Percentiles rank a stretch among this genome's conserved stretches.
Evolutionary conservation across 192 early-diverging fungal species (phyloP).

Genomic region (Linnemannia schmuckeri): DNA sequence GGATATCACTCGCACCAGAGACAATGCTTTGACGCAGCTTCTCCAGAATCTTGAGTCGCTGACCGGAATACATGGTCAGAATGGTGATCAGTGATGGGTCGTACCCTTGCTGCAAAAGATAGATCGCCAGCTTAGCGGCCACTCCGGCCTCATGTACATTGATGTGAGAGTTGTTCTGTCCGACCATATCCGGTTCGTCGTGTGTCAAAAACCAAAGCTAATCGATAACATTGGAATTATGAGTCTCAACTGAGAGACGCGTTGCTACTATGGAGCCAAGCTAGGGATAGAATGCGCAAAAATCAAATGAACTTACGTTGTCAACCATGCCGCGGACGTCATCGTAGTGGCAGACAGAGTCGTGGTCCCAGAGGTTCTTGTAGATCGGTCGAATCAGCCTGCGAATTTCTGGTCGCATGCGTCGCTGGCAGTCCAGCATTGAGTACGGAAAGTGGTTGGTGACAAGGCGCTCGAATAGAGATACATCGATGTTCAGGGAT

Average conservation of each 20-base stretch:
- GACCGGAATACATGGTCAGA: constrained; percentile 69
- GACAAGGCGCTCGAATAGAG: constrained; percentile 68
- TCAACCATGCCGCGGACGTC: constrained; percentile 61
- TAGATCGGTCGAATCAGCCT: constrained; percentile 66
- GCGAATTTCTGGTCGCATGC: constrained; percentile 70
- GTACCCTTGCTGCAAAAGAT: constrained; percentile 55
- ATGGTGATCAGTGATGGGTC: constrained; percentile 56
- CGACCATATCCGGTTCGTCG: constrained; percentile 45
- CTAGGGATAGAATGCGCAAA: not conserved
- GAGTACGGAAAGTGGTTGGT: constrained; percentile 58
- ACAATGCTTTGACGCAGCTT: constrained; percentile 40
- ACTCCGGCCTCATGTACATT: constrained; percentile 49
- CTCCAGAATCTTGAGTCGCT: constrained; percentile 55
- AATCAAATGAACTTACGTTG: constrained; percentile 36
- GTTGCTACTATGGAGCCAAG: not conserved
- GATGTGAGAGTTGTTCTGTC: constrained; percentile 37
- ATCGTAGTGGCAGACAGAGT: constrained; percentile 45
- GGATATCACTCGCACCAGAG: constrained; percentile 64
- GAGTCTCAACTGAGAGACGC: not conserved
- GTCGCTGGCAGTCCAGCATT: constrained; percentile 62
- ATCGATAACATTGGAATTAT: not conserved
- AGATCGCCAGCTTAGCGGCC: constrained; percentile 30
- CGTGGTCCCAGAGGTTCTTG: constrained; percentile 59
- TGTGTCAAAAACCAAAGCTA: constrained; percentile 65
- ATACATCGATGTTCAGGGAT: constrained; percentile 58